Conservation (phyloP, 225 moss, liverwort and hornwort genomes). For the Asterella californica region DNA sequence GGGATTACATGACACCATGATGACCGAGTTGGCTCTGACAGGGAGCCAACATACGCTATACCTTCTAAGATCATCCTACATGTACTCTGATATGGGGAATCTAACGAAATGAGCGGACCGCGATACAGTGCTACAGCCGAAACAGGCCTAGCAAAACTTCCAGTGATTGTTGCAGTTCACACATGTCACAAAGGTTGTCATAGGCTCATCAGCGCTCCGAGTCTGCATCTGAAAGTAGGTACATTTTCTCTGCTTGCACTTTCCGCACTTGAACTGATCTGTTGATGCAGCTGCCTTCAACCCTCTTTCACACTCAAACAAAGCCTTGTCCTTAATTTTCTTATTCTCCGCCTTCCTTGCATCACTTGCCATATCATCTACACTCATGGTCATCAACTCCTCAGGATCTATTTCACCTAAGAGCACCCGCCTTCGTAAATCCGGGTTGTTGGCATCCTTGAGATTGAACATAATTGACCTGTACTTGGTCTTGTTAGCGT, state of each 20-base stretch:
- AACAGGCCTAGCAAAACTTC: constrained; percentile 65
- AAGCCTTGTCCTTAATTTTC: constrained; percentile 60
- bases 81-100: background rate
- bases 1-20: background rate
- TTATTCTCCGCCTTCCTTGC: constrained; percentile 71
- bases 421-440: constrained; percentile 77
- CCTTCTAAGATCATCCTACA: background rate
- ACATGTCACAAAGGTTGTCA: constrained; percentile 88
- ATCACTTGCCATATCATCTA: constrained; percentile 93
- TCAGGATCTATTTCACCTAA: constrained; percentile 74
- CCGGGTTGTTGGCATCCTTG: constrained; percentile 89
- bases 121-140: constrained; percentile 12
- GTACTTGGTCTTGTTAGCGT: constrained; percentile 39
- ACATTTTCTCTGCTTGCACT: constrained; percentile 80
- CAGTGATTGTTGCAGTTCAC: constrained; percentile 88
- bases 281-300: constrained; percentile 69
- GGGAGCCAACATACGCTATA: constrained; percentile 1
- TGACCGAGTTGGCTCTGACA: background rate
- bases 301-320: constrained; percentile 92
- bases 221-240: constrained; percentile 95
- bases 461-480: constrained; percentile 91
- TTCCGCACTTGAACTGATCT: constrained; percentile 86
- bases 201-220: constrained; percentile 98
- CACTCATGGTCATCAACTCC: constrained; percentile 57
- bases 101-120: background rate